These are phyloP conservation scores for Nicotiana noctiflora DNA, from an alignment of 257 asterid genomes.

Conservation along the genomic window DNA sequence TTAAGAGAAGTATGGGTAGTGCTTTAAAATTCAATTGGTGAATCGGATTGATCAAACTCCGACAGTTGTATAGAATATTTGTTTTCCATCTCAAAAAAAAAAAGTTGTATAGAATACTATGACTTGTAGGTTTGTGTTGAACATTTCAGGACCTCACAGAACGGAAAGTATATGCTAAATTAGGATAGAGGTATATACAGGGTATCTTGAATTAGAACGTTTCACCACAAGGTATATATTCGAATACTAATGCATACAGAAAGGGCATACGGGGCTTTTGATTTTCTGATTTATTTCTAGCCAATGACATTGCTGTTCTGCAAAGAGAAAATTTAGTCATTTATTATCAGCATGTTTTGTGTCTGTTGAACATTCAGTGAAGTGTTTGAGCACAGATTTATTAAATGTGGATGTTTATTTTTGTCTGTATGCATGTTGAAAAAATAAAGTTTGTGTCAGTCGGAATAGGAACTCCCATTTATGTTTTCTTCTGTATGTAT, in stretches of 20 bases:
- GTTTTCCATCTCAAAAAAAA: too few relatives aligned
- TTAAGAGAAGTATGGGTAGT: background rate
- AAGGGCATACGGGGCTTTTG: background rate
- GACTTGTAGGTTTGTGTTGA: background rate
- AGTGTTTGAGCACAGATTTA: background rate
- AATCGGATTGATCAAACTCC: background rate
- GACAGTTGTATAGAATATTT: too few relatives aligned
- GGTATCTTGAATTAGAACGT: background rate
- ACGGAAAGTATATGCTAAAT: background rate
- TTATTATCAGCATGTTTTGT: background rate
- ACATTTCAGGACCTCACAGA: background rate
- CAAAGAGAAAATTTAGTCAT: background rate
- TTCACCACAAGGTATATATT: background rate
- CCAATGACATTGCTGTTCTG: background rate
- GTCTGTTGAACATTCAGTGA: background rate
- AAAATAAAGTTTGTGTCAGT: too few relatives aligned
- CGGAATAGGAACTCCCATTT: too few relatives aligned
- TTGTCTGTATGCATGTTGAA: background rate
- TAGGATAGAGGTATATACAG: background rate
- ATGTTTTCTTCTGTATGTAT: background rate
- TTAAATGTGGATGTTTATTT: background rate
- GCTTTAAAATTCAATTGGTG: background rate
- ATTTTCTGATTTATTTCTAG: background rate
- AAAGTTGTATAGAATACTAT: background rate
- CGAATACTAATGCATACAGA: background rate